Base-by-base conservation (phyloP, 805 yeast genomes). In the Yamadazyma paraphyllophila region DNA sequence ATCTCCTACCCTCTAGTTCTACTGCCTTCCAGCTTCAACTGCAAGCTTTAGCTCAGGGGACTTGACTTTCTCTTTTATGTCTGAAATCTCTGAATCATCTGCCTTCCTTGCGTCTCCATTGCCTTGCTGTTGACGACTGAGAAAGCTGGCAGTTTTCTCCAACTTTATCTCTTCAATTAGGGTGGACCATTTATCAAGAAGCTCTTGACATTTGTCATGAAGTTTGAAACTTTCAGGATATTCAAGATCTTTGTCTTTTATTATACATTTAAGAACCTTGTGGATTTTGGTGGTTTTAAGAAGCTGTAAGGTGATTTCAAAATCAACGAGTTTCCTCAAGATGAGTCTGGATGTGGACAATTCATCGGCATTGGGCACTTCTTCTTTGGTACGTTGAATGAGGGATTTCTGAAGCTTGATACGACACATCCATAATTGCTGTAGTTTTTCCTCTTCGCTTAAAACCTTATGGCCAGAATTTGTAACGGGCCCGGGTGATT, bases 221-320 rank as follows among this genome's bases (percentile, higher is more conserved):
- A 77, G 65, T 47, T 70, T 65, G 57, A 67, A 73, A 48, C 76
- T 73, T 32, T 73, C 69, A 11, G 71, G 66, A 47, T 71, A 67
- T 48, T 65, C 72, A 49, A 76, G 62, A 30, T 61, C 62, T 24
- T 62, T 63, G 48, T 68, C 66, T 46, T 67, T 68, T 41, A 68
- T 48, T 15, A 78, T 74, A 45, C 78, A 77, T 55, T 72, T 75
- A 47, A 78, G 56, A 1, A 78, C 81, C 56, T 78, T 78, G 54
- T 77, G 81, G 42, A 78, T 62, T 52, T 76, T 78, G 12, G 81
- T 74, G 16, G 60, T 59, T 40, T 62, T 65, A 47, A 78, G 62
- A 15, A 76, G 55, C 12, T 70, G 72, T 15, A 63, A 58, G 25
- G 57, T 65, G 30, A 77, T 67, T 1, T 76, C 69, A 47, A 75